Conservation (phyloP, 1,284 basidiomycete genomes). For the Boletus putidus region DNA sequence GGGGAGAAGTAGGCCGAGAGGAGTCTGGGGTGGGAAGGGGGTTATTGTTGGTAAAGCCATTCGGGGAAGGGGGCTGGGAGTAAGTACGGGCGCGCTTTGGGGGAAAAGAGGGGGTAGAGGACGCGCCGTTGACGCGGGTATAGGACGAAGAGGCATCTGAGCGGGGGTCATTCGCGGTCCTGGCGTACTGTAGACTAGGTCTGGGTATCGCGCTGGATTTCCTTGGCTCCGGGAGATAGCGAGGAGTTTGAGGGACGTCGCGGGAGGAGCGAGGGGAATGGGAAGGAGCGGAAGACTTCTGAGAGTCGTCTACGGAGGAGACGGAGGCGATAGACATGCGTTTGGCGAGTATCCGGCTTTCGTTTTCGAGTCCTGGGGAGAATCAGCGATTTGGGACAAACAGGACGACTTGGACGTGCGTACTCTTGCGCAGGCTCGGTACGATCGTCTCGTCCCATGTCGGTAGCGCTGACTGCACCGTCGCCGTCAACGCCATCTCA, state of each 20-base stretch:
- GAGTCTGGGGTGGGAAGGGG: slow-evolving; percentile 39
- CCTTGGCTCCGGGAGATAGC: slow-evolving; percentile 29
- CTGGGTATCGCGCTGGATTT: slow-evolving; percentile 51
- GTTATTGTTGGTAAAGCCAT: slow-evolving; percentile 30
- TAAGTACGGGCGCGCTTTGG: slow-evolving; percentile 52
- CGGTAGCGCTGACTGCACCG: slow-evolving; percentile 31
- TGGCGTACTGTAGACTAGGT: slow-evolving; percentile 45
- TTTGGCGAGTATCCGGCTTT: slow-evolving; percentile 68
- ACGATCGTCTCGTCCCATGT: slow-evolving; percentile 39
- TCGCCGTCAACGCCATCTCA: slow-evolving; percentile 33
- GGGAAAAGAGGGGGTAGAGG: slow-evolving; percentile 16
- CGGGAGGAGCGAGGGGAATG: slow-evolving; percentile 23
- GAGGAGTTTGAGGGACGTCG: slow-evolving; percentile 24
- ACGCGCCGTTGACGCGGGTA: slow-evolving; percentile 28
- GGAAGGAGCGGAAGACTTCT: slow-evolving; percentile 20
- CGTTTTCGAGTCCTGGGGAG: slow-evolving; percentile 63
- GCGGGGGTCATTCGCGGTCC: slow-evolving; percentile 20
- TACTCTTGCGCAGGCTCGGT: slow-evolving; percentile 35
- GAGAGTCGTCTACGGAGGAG: slow-evolving; percentile 48
- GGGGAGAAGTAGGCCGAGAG: slow-evolving; percentile 44
- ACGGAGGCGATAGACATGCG: slow-evolving; percentile 73
- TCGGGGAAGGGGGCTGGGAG: slow-evolving; percentile 49
- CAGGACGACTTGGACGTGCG: slow-evolving; percentile 3
- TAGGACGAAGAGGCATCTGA: slow-evolving; percentile 24
- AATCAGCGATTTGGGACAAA: slow-evolving; percentile 3